These are phyloP conservation scores for Pseudozyma hubeiensis DNA, from an alignment of 1,284 basidiomycete species.

Conservation along the genomic window DNA sequence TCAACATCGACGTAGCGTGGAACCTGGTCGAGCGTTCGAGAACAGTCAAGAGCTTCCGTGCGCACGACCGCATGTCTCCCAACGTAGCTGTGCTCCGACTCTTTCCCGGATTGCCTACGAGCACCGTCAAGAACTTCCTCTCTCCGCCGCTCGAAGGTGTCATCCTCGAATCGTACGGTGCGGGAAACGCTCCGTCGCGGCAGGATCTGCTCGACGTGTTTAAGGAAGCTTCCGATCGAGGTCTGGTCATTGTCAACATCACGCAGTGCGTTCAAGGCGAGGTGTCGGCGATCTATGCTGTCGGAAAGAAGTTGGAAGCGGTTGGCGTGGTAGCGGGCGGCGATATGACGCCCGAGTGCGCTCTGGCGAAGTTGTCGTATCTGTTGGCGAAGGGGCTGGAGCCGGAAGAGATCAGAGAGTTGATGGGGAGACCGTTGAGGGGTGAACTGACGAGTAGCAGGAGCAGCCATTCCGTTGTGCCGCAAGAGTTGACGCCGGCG, in stretches of 20 bases:
- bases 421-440: conserved; percentile 83
- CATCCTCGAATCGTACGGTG: conserved; percentile 88
- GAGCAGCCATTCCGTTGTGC: conserved; percentile 2
- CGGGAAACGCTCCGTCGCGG: conserved; percentile 74
- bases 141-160: conserved; percentile 70
- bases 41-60: conserved; percentile 79
- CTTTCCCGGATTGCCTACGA: conserved; percentile 80
- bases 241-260: conserved; percentile 88
- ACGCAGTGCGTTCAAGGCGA: conserved; percentile 81
- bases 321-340: conserved; percentile 61
- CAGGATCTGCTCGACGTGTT: conserved; percentile 73
- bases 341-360: conserved; percentile 96
- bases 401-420: conserved; percentile 76
- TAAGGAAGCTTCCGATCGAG: conserved; percentile 82
- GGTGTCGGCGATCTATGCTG: conserved; percentile 75
- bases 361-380: conserved; percentile 87
- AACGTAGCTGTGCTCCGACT: conserved; percentile 72
- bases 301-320: conserved; percentile 77
- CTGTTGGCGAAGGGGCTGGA: conserved; percentile 86
- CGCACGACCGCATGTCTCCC: conserved; percentile 74
- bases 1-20: conserved; percentile 75
- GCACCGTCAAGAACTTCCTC: conserved; percentile 61
- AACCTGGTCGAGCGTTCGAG: conserved; percentile 76
- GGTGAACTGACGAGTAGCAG: conserved; percentile 79
- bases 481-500: conserved; percentile 38